Percentiles rank a stretch among this genome's conserved stretches.
Conservation (phyloP, 768 basidiomycete genomes). For the Boletus fagicola region DNA sequence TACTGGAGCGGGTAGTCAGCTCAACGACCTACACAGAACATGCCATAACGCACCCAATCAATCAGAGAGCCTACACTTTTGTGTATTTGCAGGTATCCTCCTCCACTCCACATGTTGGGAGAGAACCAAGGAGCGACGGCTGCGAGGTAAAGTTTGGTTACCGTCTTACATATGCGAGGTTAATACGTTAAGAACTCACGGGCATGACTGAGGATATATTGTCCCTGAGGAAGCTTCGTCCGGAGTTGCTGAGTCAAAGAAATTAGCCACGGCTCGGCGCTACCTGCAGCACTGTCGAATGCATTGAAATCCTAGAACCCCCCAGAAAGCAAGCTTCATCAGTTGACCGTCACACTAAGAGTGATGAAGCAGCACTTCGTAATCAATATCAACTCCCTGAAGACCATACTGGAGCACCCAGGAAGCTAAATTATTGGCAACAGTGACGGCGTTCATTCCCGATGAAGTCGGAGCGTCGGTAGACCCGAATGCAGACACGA, state of each 20-base stretch:
- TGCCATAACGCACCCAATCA: constrained; percentile 37
- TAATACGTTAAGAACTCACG: constrained; percentile 21
- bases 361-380: constrained; percentile 33
- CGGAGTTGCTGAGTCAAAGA: constrained; percentile 34
- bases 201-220: constrained; percentile 36
- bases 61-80: constrained; percentile 40
- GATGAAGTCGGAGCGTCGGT: constrained; percentile 38
- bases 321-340: neutral
- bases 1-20: constrained; percentile 30
- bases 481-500: constrained; percentile 54
- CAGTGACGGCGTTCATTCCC: constrained; percentile 31
- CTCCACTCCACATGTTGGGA: constrained; percentile 34
- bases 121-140: constrained; percentile 48
- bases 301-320: constrained; percentile 56
- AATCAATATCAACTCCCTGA: constrained; percentile 55
- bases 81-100: constrained; percentile 42
- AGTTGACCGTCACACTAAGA: neutral
- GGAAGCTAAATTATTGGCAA: constrained; percentile 43
- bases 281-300: constrained; percentile 37
- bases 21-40: neutral
- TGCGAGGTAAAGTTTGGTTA: constrained; percentile 3
- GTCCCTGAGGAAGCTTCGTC: constrained; percentile 29
- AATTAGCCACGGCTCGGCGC: constrained; percentile 46
- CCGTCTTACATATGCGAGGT: too few relatives aligned
- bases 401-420: constrained; percentile 46